Conservation (phyloP, 768 basidiomycete genomes). For the Lentinula detonsa region DNA sequence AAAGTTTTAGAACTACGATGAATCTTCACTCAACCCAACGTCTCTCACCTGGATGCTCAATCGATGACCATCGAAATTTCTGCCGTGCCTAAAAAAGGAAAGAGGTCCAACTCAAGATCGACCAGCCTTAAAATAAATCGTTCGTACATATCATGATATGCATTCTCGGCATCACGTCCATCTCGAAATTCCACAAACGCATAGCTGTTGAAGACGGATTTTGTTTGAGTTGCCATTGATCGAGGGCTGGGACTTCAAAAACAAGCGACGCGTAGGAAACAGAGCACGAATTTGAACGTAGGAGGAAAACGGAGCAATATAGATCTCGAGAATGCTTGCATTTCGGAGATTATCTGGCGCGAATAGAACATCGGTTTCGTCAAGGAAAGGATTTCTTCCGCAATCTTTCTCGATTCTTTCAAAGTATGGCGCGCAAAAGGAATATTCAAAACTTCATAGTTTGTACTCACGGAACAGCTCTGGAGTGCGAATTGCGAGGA, state of each 20-base stretch:
- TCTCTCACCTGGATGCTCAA: constrained; percentile 64
- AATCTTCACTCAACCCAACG: background rate
- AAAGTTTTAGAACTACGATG: background rate
- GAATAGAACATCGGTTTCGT: background rate
- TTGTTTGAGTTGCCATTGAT: constrained; percentile 55
- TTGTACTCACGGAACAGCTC: constrained; percentile 76
- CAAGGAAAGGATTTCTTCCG: background rate
- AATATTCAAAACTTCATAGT: constrained; percentile 8
- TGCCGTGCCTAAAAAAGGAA: constrained; percentile 54
- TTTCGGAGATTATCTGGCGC: background rate
- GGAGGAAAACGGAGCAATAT: background rate
- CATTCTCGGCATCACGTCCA: constrained; percentile 74
- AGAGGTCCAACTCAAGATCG: background rate
- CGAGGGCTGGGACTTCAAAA: constrained; percentile 18
- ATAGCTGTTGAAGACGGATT: constrained; percentile 51
- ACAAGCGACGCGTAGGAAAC: background rate
- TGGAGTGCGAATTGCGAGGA: constrained; percentile 70
- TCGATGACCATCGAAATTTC: constrained; percentile 66
- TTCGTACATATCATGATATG: constrained; percentile 77
- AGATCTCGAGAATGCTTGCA: background rate
- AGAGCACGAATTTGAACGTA: background rate
- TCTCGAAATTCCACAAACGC: constrained; percentile 84
- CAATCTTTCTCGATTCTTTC: background rate
- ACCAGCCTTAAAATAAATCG: background rate
- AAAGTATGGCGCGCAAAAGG: constrained; percentile 12